Percentiles rank a stretch among this genome's conserved stretches.
Evolutionary conservation across 2,329 filamentous ascomycete genomes (phyloP).

Genomic region (Xylariaceae sp.): DNA sequence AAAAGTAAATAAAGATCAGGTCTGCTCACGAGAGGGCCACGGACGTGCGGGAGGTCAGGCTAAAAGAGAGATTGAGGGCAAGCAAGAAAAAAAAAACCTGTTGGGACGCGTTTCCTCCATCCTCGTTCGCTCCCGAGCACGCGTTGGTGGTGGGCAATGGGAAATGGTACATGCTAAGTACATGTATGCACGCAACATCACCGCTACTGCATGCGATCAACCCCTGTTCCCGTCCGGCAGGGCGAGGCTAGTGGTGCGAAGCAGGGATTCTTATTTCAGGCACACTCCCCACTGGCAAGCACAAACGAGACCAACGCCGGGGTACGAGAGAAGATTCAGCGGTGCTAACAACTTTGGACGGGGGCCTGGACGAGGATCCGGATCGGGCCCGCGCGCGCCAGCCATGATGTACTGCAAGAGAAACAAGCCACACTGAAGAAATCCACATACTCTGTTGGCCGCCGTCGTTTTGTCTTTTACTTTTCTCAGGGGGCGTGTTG

Average conservation of each 20-base stretch:
- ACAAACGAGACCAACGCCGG: neutral
- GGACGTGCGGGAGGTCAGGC: conserved; percentile 15
- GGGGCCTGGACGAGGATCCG: neutral
- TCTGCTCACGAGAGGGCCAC: conserved; percentile 14
- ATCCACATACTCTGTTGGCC: too few relatives aligned
- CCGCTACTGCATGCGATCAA: conserved; percentile 13
- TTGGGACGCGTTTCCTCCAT: conserved; percentile 13
- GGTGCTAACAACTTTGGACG: conserved; percentile 8
- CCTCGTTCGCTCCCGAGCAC: conserved; percentile 10
- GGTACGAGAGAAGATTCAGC: conserved; percentile 2
- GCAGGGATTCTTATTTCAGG: conserved; percentile 16
- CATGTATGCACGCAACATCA: neutral
- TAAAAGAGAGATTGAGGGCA: conserved; percentile 19
- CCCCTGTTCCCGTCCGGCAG: conserved; percentile 19
- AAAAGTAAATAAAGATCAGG: conserved; percentile 7
- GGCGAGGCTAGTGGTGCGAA: conserved; percentile 7
- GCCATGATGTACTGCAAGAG: neutral
- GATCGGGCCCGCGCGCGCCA: neutral
- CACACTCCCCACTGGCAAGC: conserved; percentile 6
- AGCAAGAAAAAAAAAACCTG: conserved; percentile 15
- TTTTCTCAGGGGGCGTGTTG: too few relatives aligned
- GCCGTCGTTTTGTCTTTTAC: too few relatives aligned
- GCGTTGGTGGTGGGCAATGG: conserved; percentile 13
- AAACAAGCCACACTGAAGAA: too few relatives aligned
- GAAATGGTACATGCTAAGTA: neutral